phyloP scores from a whole-genome alignment of 768 basidiomycete species.

The Lactifluus hygrophoroides region DNA sequence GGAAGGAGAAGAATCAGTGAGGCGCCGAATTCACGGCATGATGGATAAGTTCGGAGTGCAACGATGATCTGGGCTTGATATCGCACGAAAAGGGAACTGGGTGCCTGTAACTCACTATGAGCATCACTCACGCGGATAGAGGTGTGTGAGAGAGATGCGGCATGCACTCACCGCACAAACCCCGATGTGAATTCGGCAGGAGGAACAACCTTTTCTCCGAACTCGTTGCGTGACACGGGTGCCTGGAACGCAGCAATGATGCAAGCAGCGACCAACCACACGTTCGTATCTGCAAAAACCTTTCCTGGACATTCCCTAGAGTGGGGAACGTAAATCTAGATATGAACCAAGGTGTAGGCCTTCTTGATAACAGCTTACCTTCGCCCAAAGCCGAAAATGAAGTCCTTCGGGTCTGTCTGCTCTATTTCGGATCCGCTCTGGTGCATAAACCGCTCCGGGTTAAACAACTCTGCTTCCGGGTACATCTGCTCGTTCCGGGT shows the following conservation, averaged over 20 bases:
- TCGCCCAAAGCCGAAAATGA: slow-evolving; percentile 21
- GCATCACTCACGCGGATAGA: not conserved
- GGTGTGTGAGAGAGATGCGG: not conserved
- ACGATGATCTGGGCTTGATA: slow-evolving; percentile 21
- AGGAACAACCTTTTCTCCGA: slow-evolving; percentile 14
- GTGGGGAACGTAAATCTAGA: too few species aligned
- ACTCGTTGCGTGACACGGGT: slow-evolving; percentile 7
- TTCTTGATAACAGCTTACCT: slow-evolving; percentile 15
- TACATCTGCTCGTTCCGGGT: slow-evolving; percentile 17
- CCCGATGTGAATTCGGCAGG: slow-evolving; percentile 13
- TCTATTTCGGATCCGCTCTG: not conserved
- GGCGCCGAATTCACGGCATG: not conserved
- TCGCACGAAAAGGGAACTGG: slow-evolving; percentile 22
- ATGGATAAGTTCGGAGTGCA: slow-evolving; percentile 3
- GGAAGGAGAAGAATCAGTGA: not conserved
- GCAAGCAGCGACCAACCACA: slow-evolving; percentile 18
- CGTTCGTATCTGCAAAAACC: slow-evolving; percentile 18
- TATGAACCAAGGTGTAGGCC: too few species aligned
- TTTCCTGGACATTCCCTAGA: slow-evolving; percentile 19
- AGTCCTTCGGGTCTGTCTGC: slow-evolving; percentile 12
- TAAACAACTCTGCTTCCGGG: slow-evolving; percentile 7
- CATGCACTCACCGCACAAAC: slow-evolving; percentile 17
- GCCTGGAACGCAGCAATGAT: slow-evolving; percentile 17
- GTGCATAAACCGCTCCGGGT: slow-evolving; percentile 20
- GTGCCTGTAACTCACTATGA: slow-evolving; percentile 12